Evolutionary conservation across 306 rosid species (phyloP).

Genomic region (Alnus rubra): DNA sequence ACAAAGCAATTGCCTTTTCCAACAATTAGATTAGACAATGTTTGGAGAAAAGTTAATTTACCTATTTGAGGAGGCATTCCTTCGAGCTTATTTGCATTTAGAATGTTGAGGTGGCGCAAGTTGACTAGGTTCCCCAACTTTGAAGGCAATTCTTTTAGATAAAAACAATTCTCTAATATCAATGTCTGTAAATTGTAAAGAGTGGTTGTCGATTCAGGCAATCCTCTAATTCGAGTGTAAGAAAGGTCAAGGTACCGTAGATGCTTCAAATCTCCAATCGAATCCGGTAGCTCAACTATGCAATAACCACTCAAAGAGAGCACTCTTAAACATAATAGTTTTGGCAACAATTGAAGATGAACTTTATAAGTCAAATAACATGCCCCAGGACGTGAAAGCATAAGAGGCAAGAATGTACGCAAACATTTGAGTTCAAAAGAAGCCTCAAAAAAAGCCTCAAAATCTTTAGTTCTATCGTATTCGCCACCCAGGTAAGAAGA

Average conservation of each 20-base stretch:
- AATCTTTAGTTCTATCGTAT: neutral
- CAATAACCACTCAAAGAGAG: neutral
- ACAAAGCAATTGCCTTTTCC: too few species aligned
- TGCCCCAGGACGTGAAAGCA: too few species aligned
- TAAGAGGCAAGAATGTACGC: constrained; percentile 17
- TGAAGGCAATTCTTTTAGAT: neutral
- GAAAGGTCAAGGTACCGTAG: constrained; percentile 17
- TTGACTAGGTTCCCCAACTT: neutral
- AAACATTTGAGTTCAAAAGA: neutral
- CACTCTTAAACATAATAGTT: neutral
- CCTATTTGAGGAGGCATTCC: neutral
- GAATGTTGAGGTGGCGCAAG: too few species aligned
- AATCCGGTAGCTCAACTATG: neutral
- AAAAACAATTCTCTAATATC: neutral
- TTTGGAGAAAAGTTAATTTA: neutral
- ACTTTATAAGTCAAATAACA: neutral
- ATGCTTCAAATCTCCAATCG: neutral
- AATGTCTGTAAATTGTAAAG: constrained; percentile 18
- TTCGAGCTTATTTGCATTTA: too few species aligned
- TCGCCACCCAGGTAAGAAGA: neutral
- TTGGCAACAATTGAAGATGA: neutral
- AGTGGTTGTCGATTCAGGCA: neutral
- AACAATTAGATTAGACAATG: too few species aligned
- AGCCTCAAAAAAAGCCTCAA: neutral
- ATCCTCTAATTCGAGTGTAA: neutral